Evolutionary conservation across 305 asterid genomes (phyloP).

Genomic region (Rubia balearica): DNA sequence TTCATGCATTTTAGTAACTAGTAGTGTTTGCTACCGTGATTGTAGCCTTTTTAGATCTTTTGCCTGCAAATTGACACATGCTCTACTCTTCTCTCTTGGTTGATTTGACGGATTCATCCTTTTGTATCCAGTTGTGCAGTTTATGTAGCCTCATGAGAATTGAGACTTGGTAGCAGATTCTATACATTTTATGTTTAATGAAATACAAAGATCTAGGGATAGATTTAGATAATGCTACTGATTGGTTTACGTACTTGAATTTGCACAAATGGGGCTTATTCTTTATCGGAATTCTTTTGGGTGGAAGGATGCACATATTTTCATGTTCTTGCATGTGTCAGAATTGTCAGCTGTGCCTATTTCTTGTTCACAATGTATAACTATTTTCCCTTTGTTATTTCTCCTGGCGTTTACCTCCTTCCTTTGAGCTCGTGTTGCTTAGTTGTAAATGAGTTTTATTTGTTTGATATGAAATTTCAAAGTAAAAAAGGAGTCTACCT

Average conservation of each 20-base stretch:
- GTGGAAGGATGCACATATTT: background rate
- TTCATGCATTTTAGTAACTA: background rate
- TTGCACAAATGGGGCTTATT: background rate
- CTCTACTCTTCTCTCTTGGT: background rate
- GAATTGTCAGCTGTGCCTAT: background rate
- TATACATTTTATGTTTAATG: background rate
- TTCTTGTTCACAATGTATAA: background rate
- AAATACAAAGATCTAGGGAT: background rate
- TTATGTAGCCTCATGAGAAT: background rate
- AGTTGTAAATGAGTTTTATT: background rate
- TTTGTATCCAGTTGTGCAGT: background rate
- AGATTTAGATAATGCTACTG: background rate
- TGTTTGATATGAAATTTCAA: too few species aligned
- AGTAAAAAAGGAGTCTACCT: background rate
- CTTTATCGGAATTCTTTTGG: background rate
- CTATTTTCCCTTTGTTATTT: background rate
- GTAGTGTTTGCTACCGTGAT: background rate
- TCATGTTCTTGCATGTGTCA: background rate
- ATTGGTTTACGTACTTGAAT: background rate
- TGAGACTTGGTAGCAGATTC: background rate
- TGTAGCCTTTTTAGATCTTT: background rate
- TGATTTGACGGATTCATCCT: background rate
- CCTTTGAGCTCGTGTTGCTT: background rate
- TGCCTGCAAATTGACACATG: background rate
- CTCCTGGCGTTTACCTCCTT: background rate